phyloP scores from a whole-genome alignment of 2,329 filamentous ascomycete genomes.

The Claviceps quebecensis region DNA sequence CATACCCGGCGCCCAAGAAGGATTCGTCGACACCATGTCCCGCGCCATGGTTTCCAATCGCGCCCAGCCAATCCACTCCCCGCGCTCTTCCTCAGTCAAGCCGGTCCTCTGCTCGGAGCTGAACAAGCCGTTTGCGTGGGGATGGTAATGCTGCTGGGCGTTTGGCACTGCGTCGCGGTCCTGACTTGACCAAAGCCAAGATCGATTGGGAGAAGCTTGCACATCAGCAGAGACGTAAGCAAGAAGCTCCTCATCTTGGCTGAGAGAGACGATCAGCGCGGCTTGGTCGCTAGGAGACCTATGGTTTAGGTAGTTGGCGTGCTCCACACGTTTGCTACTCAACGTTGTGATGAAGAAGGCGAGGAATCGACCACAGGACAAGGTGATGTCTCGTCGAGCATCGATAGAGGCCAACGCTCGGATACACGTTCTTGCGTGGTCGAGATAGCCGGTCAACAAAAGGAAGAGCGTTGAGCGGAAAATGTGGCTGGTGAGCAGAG shows the following conservation, averaged over 20 bases:
- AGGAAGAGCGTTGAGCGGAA: conserved; percentile 79
- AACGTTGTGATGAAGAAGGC: conserved; percentile 66
- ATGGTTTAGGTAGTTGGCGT: conserved; percentile 24
- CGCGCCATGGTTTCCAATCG: conserved; percentile 43
- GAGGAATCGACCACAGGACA: conserved; percentile 67
- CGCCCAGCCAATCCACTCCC: conserved; percentile 72
- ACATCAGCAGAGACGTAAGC: conserved; percentile 77
- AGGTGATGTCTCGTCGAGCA: conserved; percentile 55
- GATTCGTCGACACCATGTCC: conserved; percentile 16
- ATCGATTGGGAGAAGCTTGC: conserved; percentile 61
- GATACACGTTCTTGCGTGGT: conserved; percentile 58
- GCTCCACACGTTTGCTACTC: conserved; percentile 37
- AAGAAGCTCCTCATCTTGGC: conserved; percentile 71
- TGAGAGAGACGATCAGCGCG: conserved; percentile 19
- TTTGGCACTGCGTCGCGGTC: conserved; percentile 30
- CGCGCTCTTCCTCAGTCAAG: conserved; percentile 40
- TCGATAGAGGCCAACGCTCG: conserved; percentile 58
- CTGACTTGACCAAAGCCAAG: conserved; percentile 68
- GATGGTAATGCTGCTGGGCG: conserved; percentile 9
- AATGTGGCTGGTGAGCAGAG: conserved; percentile 67
- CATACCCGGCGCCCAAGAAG: conserved; percentile 18
- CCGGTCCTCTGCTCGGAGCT: conserved; percentile 35
- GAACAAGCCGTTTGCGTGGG: conserved; percentile 24
- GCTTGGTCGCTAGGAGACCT: conserved; percentile 19
- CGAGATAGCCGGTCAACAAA: conserved; percentile 58